Base-by-base conservation (phyloP, 257 asterid genomes). In the Lycium ferocissimum region DNA sequence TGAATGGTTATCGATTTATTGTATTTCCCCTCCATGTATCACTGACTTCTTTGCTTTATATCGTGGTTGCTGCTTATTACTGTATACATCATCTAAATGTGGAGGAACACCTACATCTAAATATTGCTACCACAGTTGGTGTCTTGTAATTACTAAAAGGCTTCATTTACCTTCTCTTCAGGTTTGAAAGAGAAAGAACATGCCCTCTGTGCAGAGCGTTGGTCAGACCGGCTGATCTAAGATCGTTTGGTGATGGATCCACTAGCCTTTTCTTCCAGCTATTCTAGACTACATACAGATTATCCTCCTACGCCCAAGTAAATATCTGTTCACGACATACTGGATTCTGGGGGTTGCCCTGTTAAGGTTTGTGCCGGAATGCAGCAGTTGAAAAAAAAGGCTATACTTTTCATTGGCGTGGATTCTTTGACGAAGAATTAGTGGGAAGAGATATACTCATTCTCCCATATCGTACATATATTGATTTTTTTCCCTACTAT, bases 101-200 rank as follows among this genome's bases (percentile, higher is more conserved):
- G 2, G 54, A 12, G 43, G 73, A 49, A 75, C 20, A 13, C 38
- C 13, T 76, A 3, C 13, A 76, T 26, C 63, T 14, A 26, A 0
- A 76, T 13, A 7, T 78, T 26, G 63, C 82, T 14, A 7, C 45
- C 63, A 3, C 78, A 22, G 22, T 51, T 22, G 1, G 13, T 75
- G 81, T 22, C 81, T 11, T 22, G 45, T 7, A 12, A 76, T 76
- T 22, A 33, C 82, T 76, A 8, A 51, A 49, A 17, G 2, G 1
- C 22, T 76, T 53, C 49, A 14, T 78, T 78, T 26, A 26, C 9
- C 49, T 78, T 53, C 9, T 78, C 26, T 13, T 83, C 89, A 91
- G 92, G 94, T 90, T 91, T 26, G 92, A 91, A 62, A 75, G 92
- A 69, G 92, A 91, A 76, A 88, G 94, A 81, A 91, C 94, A 26